Evolutionary conservation across 116 monocot species (phyloP).

Genomic region (Zostera marina): DNA sequence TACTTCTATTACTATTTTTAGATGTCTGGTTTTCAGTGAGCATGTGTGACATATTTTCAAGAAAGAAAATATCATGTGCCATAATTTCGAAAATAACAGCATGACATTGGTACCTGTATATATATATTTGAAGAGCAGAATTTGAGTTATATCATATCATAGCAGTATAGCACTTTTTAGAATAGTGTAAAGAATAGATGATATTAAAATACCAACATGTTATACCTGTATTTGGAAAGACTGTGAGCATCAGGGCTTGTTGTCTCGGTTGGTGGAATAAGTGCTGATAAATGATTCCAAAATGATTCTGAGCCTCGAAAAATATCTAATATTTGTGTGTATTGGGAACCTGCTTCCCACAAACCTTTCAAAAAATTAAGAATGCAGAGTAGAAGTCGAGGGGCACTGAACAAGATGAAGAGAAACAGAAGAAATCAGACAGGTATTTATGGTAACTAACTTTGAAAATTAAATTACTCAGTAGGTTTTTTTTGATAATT

Average conservation of each 20-base stretch:
- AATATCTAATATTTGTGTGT: constrained; percentile 37
- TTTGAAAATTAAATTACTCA: too few relatives aligned
- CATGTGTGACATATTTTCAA: constrained; percentile 21
- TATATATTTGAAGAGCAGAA: not conserved
- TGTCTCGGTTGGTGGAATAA: constrained; percentile 14
- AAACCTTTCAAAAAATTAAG: constrained; percentile 65
- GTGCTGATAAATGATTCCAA: constrained; percentile 49
- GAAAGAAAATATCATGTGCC: constrained; percentile 59
- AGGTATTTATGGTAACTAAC: not conserved
- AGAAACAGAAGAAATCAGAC: not conserved
- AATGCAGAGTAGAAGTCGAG: constrained; percentile 33
- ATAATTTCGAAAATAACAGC: constrained; percentile 49
- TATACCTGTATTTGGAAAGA: constrained; percentile 33
- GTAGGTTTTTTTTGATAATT: too few relatives aligned
- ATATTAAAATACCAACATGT: not conserved
- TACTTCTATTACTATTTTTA: constrained; percentile 3
- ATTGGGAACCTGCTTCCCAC: constrained; percentile 64
- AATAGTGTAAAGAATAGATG: too few relatives aligned
- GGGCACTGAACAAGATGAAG: constrained; percentile 23
- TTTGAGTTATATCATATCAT: too few relatives aligned
- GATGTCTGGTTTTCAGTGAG: constrained; percentile 11
- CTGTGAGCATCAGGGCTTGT: constrained; percentile 9
- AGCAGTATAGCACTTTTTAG: too few relatives aligned
- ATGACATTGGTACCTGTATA: constrained; percentile 48
- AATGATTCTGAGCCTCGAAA: constrained; percentile 38